Percentiles rank a stretch among this genome's conserved stretches.
phyloP scores from a whole-genome alignment of 2,329 filamentous ascomycete genomes.

The Pseudogymnoascus verrucosus region DNA sequence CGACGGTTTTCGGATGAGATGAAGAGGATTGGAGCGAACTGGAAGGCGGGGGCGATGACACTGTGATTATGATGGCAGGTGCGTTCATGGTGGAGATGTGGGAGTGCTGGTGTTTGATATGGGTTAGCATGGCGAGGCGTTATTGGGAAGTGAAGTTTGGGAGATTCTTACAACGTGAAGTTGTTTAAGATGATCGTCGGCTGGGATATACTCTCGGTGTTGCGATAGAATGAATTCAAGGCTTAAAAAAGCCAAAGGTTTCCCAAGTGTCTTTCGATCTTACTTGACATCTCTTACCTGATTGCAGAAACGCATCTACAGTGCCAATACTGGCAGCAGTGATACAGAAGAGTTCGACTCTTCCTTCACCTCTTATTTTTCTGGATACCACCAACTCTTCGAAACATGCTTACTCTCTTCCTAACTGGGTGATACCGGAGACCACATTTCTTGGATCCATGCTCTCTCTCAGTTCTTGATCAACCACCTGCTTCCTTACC shows the following conservation, averaged over 20 bases:
- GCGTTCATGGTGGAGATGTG: background rate
- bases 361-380: background rate
- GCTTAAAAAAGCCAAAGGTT: background rate
- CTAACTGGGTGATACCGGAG: background rate
- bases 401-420: background rate
- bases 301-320: background rate
- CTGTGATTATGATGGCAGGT: background rate
- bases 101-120: background rate
- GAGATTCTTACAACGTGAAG: background rate
- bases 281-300: background rate
- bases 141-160: background rate
- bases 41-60: conserved; percentile 56
- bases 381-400: background rate
- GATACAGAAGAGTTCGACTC: background rate
- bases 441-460: background rate
- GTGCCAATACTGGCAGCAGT: background rate
- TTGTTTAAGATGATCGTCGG: background rate
- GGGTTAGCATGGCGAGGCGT: conserved; percentile 5
- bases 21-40: conserved; percentile 73
- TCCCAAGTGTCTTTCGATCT: background rate
- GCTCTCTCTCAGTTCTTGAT: background rate
- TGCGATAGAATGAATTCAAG: background rate
- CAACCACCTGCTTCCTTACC: background rate
- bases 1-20: conserved; percentile 74
- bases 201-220: background rate